Conservation (phyloP, 163 green algal species). For the Prototheca wickerhamii region DNA sequence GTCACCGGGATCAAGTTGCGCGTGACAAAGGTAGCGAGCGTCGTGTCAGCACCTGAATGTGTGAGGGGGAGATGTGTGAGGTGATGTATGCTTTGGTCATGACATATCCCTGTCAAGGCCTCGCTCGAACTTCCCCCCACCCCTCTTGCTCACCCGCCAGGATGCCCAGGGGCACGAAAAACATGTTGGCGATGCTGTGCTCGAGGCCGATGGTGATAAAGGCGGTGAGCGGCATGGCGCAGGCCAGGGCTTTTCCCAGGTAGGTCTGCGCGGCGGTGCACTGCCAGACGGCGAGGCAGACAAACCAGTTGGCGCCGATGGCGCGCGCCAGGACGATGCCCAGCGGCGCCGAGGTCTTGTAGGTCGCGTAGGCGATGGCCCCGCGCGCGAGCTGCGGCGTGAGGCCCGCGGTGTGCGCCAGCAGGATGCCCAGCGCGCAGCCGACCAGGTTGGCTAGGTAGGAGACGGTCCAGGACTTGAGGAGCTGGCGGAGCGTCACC, state of each 20-base stretch:
- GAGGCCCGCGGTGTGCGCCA: conserved; percentile 26
- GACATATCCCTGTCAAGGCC: neutral
- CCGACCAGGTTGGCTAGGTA: conserved; percentile 36
- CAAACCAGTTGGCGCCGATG: conserved; percentile 45
- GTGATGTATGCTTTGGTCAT: neutral
- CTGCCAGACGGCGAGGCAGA: conserved; percentile 39
- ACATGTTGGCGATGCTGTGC: conserved; percentile 66
- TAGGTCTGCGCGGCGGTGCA: conserved; percentile 29
- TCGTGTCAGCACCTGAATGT: conserved; percentile 29
- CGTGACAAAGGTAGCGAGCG: conserved; percentile 31
- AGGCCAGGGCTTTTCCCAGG: conserved; percentile 53
- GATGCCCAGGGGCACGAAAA: conserved; percentile 55
- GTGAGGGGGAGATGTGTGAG: neutral
- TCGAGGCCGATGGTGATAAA: conserved; percentile 59
- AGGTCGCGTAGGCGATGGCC: conserved; percentile 16
- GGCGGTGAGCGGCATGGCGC: conserved; percentile 47
- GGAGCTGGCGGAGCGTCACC: conserved; percentile 16
- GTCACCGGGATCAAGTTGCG: conserved; percentile 56
- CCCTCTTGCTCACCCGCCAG: conserved; percentile 1
- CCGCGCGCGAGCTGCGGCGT: conserved; percentile 21
- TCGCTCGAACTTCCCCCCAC: neutral
- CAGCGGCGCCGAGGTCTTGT: conserved; percentile 21
- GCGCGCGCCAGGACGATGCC: conserved; percentile 23
- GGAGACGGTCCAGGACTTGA: conserved; percentile 33
- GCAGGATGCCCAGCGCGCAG: conserved; percentile 15